Base-by-base conservation (phyloP, 441 rosid genomes). In the Brassica balearica region DNA sequence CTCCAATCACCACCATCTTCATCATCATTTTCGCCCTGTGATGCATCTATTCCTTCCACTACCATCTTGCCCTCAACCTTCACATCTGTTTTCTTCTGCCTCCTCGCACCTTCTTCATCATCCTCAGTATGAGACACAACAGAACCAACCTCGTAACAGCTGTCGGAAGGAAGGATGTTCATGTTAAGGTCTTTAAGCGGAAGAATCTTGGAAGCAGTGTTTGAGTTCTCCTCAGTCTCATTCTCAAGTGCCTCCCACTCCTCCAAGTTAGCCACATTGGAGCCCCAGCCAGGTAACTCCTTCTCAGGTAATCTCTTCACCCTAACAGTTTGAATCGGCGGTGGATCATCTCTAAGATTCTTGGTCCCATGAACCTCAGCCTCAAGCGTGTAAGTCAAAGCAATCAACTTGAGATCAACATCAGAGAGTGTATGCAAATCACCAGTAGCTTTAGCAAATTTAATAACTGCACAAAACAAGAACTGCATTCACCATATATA, bases 231-330 rank as follows among this genome's bases (percentile, higher is more conserved):
- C 67, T 82, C 95, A 3, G 79, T 23, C 71, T 86, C 90, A 19
- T 71, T 64, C 36, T 96, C 97, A 48, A 93, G 60, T 0, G 95
- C 97, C 69, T 96, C 98, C 99, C 98, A 96, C 73, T 93, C 98
- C 69, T 87, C 91, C 85, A 92, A 73, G 78, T 96, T 91, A 80
- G 96, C 83, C 59, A 96, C 98, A 87, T 93, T 96, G 11, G 90
- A 81, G 10, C 98, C 98, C 99, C 99, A 93, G 20, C 98, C 98
- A 64, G 97, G 97, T 86, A 92, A 60, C 0, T 91, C 97, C 86
- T 88, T 91, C 80, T 91, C 99, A 4, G 93, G 96, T 64, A 94
- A 83, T 77, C 97, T 91, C 90, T 81, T 91, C n/a, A 91, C 90
- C 12, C 82, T 87, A 72, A 94, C 89, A 0, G 90, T 82, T 65